phyloP scores from a whole-genome alignment of 495 filamentous ascomycete genomes.

The Antarctomyces pellizariae region DNA sequence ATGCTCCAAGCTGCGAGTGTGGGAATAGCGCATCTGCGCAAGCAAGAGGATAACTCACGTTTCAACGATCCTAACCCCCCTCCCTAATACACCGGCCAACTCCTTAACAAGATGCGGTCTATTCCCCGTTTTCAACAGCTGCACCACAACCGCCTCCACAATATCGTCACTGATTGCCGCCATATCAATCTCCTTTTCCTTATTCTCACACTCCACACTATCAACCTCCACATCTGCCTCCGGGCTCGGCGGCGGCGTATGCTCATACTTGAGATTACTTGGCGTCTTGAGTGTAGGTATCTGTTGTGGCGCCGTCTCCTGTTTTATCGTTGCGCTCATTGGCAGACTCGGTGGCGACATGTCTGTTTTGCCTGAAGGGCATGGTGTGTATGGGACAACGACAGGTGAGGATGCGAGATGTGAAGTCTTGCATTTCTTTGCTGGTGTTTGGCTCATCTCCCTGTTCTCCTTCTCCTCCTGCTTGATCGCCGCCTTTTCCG shows the following conservation, averaged over 20 bases:
- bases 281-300: conserved; percentile 14
- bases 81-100: conserved; percentile 57
- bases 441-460: too few species aligned
- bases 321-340: conserved; percentile 19
- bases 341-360: too few species aligned
- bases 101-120: conserved; percentile 87
- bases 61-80: conserved; percentile 60
- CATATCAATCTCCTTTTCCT: conserved; percentile 43
- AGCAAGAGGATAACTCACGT: conserved; percentile 35
- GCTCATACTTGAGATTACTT: conserved; percentile 30
- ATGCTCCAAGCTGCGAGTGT: conserved; percentile 2
- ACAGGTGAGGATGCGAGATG: conserved; percentile 38
- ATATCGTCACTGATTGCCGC: conserved; percentile 88
- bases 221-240: conserved; percentile 9
- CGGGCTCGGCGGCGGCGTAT: conserved; percentile 79
- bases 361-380: conserved; percentile 10
- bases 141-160: conserved; percentile 73
- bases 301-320: too few species aligned
- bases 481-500: conserved; percentile 12
- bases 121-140: conserved; percentile 81
- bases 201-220: too few species aligned
- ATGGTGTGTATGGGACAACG: conserved; percentile 22
- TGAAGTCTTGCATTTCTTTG: conserved; percentile 4
- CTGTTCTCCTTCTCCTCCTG: conserved; percentile 6
- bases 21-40: neutral